Evolutionary conservation across 73 alveolate species (phyloP), one percentile per base, ranked within the genome.

Genomic region (Blepharisma stoltei): DNA sequence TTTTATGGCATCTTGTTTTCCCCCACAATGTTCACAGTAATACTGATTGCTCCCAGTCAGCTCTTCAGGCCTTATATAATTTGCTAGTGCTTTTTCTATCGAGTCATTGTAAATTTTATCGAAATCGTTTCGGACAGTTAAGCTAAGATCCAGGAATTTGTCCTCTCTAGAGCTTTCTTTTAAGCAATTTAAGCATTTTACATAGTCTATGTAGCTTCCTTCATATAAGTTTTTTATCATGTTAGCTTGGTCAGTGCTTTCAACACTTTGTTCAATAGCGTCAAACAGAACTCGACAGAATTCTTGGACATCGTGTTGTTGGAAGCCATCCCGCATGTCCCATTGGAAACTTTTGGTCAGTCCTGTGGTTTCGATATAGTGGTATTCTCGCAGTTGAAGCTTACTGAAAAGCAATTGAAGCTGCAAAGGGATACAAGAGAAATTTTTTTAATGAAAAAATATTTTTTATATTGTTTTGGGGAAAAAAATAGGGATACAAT

Each of bases 261-360:
- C 91, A 54, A 86, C 80, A 70, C 92, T 79, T 54, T 86, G 55
- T 83, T 95, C 98, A 52, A 95, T 89, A 6, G 99, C 99, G 75
- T 95, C 98, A 75, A 95, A 95, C 71, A 95, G 93, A 54, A 93
- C 98, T 66, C 98, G 38, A 80, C 99, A 95, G 87, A 95, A 89
- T 77, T 88, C 95, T 77, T 88, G 88, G 60, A 83, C 81, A 52
- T 90, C 97, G 50, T 90, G 93, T 79, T 90, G 88, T 54, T 90
- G 86, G 48, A 79, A 71, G 21, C 81, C 70, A 8, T 78, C 84
- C 18, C 67, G 18, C 0, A 68, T 23, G 44, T 83, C 90, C 94
- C 97, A 90, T 54, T 80, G 73, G 54, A 90, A 90, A 27, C 86
- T 54, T 53, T 78, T 80, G 21, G 92, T 90, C 55, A 76, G 55